Conservation (phyloP, 2,329 filamentous ascomycete genomes). For the Colletotrichum horii region DNA sequence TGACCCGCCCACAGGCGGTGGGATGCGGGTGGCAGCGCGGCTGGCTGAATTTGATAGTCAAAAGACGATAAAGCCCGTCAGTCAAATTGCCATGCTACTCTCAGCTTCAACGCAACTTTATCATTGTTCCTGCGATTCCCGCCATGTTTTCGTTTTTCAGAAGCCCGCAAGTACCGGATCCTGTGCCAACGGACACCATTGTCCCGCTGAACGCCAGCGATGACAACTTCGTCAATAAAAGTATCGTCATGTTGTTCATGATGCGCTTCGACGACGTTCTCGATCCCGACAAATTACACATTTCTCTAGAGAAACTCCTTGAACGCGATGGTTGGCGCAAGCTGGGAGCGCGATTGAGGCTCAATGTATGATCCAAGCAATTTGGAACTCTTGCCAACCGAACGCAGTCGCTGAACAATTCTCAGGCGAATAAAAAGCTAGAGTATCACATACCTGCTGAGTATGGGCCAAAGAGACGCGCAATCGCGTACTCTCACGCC, state of each 20-base stretch:
- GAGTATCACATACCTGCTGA: neutral
- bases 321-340: neutral
- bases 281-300: conserved; percentile 24
- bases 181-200: conserved; percentile 23
- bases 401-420: neutral
- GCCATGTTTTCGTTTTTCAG: neutral
- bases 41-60: too few relatives aligned
- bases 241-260: conserved; percentile 33
- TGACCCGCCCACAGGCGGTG: neutral
- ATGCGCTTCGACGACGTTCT: conserved; percentile 32
- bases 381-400: neutral
- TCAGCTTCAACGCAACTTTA: neutral
- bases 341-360: neutral
- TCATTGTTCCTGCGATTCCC: neutral
- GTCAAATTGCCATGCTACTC: neutral
- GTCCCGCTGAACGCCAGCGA: conserved; percentile 36
- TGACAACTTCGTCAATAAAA: conserved; percentile 24
- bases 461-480: neutral
- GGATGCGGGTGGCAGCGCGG: neutral
- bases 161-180: neutral
- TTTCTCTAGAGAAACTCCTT: conserved; percentile 5
- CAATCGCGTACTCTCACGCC: neutral
- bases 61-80: too few relatives aligned
- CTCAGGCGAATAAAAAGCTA: neutral
- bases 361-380: neutral